Conservation (phyloP, 2,329 filamentous ascomycete species). For the Ceratocystis harringtonii region DNA sequence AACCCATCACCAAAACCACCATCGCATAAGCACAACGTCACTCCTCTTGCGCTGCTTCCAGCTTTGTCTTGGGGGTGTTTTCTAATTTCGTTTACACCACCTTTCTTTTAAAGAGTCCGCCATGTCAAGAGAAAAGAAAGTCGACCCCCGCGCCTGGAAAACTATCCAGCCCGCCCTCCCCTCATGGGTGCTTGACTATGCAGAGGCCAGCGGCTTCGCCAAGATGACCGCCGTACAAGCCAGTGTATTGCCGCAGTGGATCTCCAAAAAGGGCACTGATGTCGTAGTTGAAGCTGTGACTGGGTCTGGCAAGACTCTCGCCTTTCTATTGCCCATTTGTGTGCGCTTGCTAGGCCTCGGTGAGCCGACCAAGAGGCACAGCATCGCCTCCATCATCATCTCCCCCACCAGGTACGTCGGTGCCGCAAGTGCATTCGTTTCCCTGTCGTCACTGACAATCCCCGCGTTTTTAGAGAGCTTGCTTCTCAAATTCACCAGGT, state of each 20-base stretch:
- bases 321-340: conserved; percentile 71
- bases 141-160: conserved; percentile 33
- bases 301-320: conserved; percentile 77
- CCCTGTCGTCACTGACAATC: not conserved
- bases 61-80: not conserved
- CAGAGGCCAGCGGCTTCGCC: conserved; percentile 68
- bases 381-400: conserved; percentile 80
- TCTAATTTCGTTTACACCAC: not conserved
- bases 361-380: conserved; percentile 74
- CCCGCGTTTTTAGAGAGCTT: conserved; percentile 51
- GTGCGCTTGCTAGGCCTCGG: conserved; percentile 67
- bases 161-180: conserved; percentile 28
- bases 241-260: conserved; percentile 74
- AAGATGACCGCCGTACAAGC: conserved; percentile 93
- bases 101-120: too few relatives aligned
- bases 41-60: not conserved
- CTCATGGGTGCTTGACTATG: conserved; percentile 70
- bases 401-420: conserved; percentile 45
- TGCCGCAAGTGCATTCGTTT: not conserved
- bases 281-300: conserved; percentile 89
- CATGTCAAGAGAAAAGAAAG: conserved; percentile 24
- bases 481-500: conserved; percentile 82
- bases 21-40: not conserved
- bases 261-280: conserved; percentile 60
- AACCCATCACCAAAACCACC: not conserved